These are phyloP conservation scores for Nakazawaea ishiwadae DNA, from an alignment of 805 yeast genomes.

Conservation along the genomic window DNA sequence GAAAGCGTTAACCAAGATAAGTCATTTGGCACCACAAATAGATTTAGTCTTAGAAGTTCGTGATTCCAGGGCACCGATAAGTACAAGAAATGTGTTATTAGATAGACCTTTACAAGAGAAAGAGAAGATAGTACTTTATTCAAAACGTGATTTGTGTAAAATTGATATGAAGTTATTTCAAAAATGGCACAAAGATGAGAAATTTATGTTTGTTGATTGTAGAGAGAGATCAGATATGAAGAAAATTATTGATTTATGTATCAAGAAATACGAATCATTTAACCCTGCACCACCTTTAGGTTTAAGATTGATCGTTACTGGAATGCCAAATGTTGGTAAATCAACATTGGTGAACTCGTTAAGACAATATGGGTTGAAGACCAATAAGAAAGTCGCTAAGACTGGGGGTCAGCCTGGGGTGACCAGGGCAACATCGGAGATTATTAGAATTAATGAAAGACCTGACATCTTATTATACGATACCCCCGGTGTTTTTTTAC, in stretches of 20 bases:
- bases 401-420: slow-evolving; percentile 92
- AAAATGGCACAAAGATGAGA: slow-evolving; percentile 46
- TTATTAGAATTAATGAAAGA: slow-evolving; percentile 54
- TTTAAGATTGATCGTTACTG: slow-evolving; percentile 67
- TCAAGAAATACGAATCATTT: slow-evolving; percentile 38
- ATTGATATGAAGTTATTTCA: slow-evolving; percentile 34
- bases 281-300: slow-evolving; percentile 83
- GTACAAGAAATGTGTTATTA: slow-evolving; percentile 76
- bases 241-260: slow-evolving; percentile 44
- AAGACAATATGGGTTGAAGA: slow-evolving; percentile 32
- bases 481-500: slow-evolving; percentile 90
- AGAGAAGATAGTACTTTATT: slow-evolving; percentile 62
- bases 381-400: slow-evolving; percentile 60
- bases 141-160: slow-evolving; percentile 64
- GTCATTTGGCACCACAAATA: slow-evolving; percentile 68
- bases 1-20: slow-evolving; percentile 65
- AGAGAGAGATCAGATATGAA: slow-evolving; percentile 45
- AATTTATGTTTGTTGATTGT: slow-evolving; percentile 55
- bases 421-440: slow-evolving; percentile 72
- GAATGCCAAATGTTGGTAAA: slow-evolving; percentile 98
- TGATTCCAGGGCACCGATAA: slow-evolving; percentile 85
- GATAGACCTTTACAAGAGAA: slow-evolving; percentile 58
- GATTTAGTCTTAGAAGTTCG: slow-evolving; percentile 81
- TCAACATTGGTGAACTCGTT: slow-evolving; percentile 79
- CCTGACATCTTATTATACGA: slow-evolving; percentile 75